A percentile compares a stretch with the other conserved stretches of the same genome.
Conservation (phyloP, 768 basidiomycete genomes). For the Lentinula lateritia region DNA sequence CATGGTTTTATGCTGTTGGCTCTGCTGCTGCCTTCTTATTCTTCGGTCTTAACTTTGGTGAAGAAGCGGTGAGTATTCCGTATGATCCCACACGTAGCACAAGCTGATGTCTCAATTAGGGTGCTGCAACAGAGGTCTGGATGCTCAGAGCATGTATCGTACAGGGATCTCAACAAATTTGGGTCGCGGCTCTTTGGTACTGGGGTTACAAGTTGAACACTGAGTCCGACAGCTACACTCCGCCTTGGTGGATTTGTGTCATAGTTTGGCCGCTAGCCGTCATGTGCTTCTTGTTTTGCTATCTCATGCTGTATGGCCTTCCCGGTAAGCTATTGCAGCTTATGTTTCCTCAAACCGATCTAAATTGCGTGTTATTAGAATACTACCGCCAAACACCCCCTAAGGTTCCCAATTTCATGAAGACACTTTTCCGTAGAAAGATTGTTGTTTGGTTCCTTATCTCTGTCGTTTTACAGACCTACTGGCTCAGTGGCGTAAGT, state of each 20-base stretch:
- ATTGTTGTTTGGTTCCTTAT: slow-evolving; percentile 94
- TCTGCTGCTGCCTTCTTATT: slow-evolving; percentile 90
- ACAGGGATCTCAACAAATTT: slow-evolving; percentile 92
- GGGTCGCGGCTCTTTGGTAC: slow-evolving; percentile 95
- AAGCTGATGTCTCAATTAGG: slow-evolving; percentile 33
- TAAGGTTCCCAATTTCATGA: slow-evolving; percentile 89
- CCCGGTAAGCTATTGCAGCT: slow-evolving; percentile 47
- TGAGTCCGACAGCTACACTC: slow-evolving; percentile 39
- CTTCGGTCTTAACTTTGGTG: slow-evolving; percentile 96
- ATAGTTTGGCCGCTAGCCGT: slow-evolving; percentile 51
- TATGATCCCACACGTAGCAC: background rate
- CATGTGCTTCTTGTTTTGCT: slow-evolving; percentile 51
- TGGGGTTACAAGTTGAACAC: slow-evolving; percentile 84
- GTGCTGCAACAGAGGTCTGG: slow-evolving; percentile 95
- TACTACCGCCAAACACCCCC: slow-evolving; percentile 92
- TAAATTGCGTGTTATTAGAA: slow-evolving; percentile 34
- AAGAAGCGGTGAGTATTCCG: slow-evolving; percentile 71
- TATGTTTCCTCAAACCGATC: background rate
- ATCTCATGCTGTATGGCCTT: slow-evolving; percentile 71
- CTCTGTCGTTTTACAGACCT: slow-evolving; percentile 87
- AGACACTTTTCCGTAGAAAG: slow-evolving; percentile 84
- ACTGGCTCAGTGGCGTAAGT: slow-evolving; percentile 84
- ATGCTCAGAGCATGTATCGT: slow-evolving; percentile 86
- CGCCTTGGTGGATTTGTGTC: slow-evolving; percentile 66
- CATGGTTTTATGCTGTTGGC: slow-evolving; percentile 90